phyloP scores from a whole-genome alignment of 2,329 filamentous ascomycete species.

The Penicillium occitanis region DNA sequence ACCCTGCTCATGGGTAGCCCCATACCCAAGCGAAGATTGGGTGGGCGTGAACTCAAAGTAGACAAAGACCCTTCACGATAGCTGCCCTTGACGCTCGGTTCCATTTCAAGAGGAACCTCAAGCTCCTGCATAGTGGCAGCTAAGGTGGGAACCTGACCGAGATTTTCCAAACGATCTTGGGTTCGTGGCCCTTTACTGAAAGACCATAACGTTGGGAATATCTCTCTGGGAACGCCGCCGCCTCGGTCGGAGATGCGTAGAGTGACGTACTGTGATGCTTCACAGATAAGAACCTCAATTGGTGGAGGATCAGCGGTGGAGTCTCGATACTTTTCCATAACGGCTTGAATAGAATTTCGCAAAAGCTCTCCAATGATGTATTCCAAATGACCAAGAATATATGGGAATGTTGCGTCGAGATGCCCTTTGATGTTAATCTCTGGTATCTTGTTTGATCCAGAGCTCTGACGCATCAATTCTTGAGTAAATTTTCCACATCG shows the following conservation, averaged over 20 bases:
- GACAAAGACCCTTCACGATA: slow-evolving; percentile 67
- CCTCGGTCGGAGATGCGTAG: slow-evolving; percentile 95
- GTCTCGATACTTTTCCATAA: slow-evolving; percentile 70
- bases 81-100: slow-evolving; percentile 34
- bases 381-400: slow-evolving; percentile 92
- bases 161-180: slow-evolving; percentile 74
- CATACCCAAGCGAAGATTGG: slow-evolving; percentile 85
- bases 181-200: slow-evolving; percentile 90
- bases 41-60: slow-evolving; percentile 76
- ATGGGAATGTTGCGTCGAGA: slow-evolving; percentile 86
- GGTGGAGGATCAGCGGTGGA: slow-evolving; percentile 62
- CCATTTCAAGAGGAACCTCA: slow-evolving; percentile 46
- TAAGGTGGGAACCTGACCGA: slow-evolving; percentile 83
- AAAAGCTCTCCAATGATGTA: slow-evolving; percentile 96
- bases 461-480: slow-evolving; percentile 70
- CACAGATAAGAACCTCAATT: slow-evolving; percentile 91
- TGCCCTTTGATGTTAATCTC: slow-evolving; percentile 83
- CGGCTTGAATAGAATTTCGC: slow-evolving; percentile 90
- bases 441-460: slow-evolving; percentile 71
- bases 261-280: slow-evolving; percentile 91
- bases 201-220: slow-evolving; percentile 90
- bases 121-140: slow-evolving; percentile 92
- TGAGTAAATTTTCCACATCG: slow-evolving; percentile 75
- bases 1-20: slow-evolving; percentile 89
- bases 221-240: slow-evolving; percentile 81